phyloP scores from a whole-genome alignment of 2,329 filamentous ascomycete genomes.

The Dissoconium aciculare region DNA sequence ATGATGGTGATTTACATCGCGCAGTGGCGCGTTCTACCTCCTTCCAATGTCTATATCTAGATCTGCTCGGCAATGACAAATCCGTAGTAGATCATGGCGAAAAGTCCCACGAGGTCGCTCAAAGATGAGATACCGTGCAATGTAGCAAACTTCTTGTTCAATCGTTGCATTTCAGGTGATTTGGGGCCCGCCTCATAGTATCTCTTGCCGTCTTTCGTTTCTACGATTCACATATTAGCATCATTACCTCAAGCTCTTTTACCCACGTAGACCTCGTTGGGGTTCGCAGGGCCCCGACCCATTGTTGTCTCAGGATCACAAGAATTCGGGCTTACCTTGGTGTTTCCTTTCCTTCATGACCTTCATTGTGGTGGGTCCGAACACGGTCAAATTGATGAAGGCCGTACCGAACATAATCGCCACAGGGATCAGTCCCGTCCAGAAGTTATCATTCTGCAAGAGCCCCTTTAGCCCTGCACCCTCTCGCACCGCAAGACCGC shows the following conservation, averaged over 20 bases:
- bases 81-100: constrained; percentile 63
- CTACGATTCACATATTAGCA: constrained; percentile 31
- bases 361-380: constrained; percentile 62
- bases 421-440: constrained; percentile 53
- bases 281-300: too few species aligned
- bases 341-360: constrained; percentile 61
- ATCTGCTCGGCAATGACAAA: constrained; percentile 54
- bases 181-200: constrained; percentile 66
- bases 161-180: constrained; percentile 63
- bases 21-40: too few species aligned
- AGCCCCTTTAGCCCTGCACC: constrained; percentile 25
- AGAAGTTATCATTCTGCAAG: constrained; percentile 45
- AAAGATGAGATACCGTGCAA: constrained; percentile 72
- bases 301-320: not conserved
- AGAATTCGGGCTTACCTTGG: constrained; percentile 48
- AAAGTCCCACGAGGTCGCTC: constrained; percentile 57
- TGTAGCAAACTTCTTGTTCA: constrained; percentile 65
- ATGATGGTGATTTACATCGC: too few species aligned
- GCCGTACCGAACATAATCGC: constrained; percentile 55
- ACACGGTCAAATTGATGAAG: constrained; percentile 51
- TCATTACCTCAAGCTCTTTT: too few species aligned
- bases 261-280: too few species aligned
- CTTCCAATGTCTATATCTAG: too few species aligned
- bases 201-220: constrained; percentile 79
- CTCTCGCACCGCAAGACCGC: constrained; percentile 11